Evolutionary conservation across 2,329 filamentous ascomycete species (phyloP).

Genomic region (Fusarium newnesense): DNA sequence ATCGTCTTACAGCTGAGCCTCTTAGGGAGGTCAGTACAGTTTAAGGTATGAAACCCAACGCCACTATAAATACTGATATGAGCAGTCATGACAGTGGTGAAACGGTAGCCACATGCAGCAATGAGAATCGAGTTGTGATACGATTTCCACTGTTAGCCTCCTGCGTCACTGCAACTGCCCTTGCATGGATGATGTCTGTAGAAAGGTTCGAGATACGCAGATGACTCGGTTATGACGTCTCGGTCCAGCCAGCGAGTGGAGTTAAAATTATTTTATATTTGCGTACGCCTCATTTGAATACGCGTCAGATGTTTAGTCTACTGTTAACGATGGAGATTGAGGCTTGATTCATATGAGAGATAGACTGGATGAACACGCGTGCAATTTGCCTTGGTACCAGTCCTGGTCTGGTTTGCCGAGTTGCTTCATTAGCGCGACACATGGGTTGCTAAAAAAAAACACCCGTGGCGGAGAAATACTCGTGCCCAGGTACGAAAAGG

Average conservation of each 20-base stretch:
- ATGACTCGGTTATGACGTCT: slow-evolving; percentile 22
- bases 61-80: slow-evolving; percentile 1
- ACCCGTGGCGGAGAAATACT: slow-evolving; percentile 21
- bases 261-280: background rate
- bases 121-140: slow-evolving; percentile 12
- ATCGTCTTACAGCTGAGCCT: background rate
- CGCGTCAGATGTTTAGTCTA: slow-evolving; percentile 3
- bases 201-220: slow-evolving; percentile 5
- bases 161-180: slow-evolving; percentile 16
- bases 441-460: slow-evolving; percentile 39
- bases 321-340: background rate
- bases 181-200: slow-evolving; percentile 23
- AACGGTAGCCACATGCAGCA: slow-evolving; percentile 25
- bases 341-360: slow-evolving; percentile 4
- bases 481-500: slow-evolving; percentile 1
- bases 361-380: slow-evolving; percentile 28
- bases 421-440: slow-evolving; percentile 12
- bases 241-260: slow-evolving; percentile 16
- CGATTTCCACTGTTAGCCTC: slow-evolving; percentile 5
- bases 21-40: background rate
- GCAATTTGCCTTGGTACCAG: slow-evolving; percentile 23
- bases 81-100: slow-evolving; percentile 24
- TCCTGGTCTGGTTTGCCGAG: background rate
- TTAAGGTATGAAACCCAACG: background rate
- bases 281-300: slow-evolving; percentile 1